These are phyloP conservation scores for Podospora sp. DNA, from an alignment of 495 filamentous ascomycete species.

Conservation along the genomic window DNA sequence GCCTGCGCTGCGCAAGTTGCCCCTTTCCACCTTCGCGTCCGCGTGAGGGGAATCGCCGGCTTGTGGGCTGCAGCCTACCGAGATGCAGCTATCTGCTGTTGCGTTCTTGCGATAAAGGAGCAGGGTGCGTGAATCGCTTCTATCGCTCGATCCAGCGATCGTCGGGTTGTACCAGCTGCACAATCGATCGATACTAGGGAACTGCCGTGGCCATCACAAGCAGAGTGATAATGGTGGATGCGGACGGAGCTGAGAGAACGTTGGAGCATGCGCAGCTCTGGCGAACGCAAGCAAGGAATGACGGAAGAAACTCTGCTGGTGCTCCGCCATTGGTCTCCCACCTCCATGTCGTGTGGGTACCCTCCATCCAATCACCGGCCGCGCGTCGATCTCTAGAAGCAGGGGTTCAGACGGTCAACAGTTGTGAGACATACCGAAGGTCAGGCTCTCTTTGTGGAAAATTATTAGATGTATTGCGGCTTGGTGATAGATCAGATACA, in stretches of 20 bases:
- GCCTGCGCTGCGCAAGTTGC: background rate
- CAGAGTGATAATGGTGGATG: background rate
- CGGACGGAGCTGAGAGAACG: background rate
- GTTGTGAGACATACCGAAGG: background rate
- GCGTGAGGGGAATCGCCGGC: background rate
- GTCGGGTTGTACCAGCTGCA: conserved; percentile 3
- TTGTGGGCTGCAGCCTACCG: background rate
- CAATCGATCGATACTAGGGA: conserved; percentile 2
- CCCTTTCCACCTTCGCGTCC: background rate
- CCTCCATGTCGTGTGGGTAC: background rate
- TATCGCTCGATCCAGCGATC: conserved; percentile 8
- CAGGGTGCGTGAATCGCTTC: background rate
- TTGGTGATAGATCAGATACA: too few species aligned
- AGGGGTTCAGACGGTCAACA: background rate
- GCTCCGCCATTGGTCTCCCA: conserved; percentile 21
- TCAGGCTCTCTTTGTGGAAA: background rate
- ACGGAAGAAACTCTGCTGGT: conserved; percentile 18
- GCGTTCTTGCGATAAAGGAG: background rate
- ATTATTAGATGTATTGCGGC: too few species aligned
- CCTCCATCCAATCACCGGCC: conserved; percentile 9
- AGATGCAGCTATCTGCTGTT: background rate
- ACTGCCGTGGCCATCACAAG: conserved; percentile 4
- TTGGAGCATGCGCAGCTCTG: conserved; percentile 4
- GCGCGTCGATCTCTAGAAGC: background rate
- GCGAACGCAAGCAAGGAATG: conserved; percentile 8